Percentiles rank a stretch among this genome's conserved stretches.
Conservation (phyloP, 352 stramenopile genomes). For the Pythium biforme region DNA sequence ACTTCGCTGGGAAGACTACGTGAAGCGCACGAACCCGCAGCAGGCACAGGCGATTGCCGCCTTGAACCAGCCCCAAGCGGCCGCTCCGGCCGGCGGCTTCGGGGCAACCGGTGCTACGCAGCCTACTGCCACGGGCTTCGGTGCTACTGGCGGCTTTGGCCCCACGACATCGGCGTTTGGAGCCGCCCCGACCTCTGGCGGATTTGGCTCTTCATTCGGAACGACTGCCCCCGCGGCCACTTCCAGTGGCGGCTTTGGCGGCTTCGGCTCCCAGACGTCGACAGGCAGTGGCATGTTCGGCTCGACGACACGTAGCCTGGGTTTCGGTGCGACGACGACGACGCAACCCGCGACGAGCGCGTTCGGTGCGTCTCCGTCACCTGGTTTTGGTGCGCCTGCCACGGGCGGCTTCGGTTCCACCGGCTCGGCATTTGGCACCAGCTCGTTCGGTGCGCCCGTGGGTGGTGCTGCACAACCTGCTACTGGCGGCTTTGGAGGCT, state of each 20-base stretch:
- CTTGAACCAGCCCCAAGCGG: conserved; percentile 28
- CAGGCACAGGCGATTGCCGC: conserved; percentile 24
- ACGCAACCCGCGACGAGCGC: conserved; percentile 14
- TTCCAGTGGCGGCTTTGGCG: conserved; percentile 19
- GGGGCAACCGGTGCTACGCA: conserved; percentile 18
- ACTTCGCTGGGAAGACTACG: conserved; percentile 74
- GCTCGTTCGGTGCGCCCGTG: conserved; percentile 42
- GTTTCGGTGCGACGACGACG: conserved; percentile 12
- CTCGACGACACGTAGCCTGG: conserved; percentile 24
- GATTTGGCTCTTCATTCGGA: conserved; percentile 27
- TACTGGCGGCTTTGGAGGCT: conserved; percentile 5
- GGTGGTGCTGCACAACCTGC: conserved; percentile 26
- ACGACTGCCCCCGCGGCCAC: conserved; percentile 10
- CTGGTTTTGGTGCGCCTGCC: conserved; percentile 34
- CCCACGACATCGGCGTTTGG: conserved; percentile 17
- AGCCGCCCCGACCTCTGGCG: conserved; percentile 34
- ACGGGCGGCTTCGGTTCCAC: conserved; percentile 21
- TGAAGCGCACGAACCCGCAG: conserved; percentile 69
- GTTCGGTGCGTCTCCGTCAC: conserved; percentile 15
- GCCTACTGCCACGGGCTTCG: conserved; percentile 19
- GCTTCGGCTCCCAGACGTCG: conserved; percentile 13
- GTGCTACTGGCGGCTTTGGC: conserved; percentile 46
- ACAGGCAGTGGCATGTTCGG: conserved; percentile 24
- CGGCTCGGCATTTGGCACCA: conserved; percentile 20
- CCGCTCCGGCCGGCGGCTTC: conserved; percentile 39